phyloP scores from a whole-genome alignment of 148 eudicot genomes.

The Bassia scoparia region DNA sequence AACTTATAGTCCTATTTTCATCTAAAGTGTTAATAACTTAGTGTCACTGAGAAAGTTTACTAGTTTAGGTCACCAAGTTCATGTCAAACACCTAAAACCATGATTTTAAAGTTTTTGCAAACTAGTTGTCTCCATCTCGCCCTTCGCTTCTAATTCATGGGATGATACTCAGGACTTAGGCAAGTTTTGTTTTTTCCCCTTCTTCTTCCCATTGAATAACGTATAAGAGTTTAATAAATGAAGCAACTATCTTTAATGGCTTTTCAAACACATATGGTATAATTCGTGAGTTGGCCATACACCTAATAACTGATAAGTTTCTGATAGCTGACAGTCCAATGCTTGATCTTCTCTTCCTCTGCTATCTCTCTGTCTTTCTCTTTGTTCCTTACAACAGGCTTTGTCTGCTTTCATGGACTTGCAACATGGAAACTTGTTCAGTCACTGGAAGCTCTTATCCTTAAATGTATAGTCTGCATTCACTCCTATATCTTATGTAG shows the following conservation, averaged over 20 bases:
- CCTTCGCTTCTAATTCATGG: not conserved
- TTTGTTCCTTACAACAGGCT: conserved; percentile 42
- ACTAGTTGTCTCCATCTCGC: not conserved
- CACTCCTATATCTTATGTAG: not conserved
- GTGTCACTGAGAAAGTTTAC: not conserved
- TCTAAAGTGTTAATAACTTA: not conserved
- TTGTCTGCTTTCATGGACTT: conserved; percentile 58
- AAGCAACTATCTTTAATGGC: no score
- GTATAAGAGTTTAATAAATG: no score
- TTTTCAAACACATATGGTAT: not conserved
- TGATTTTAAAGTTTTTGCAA: not conserved
- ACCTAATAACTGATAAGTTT: not conserved
- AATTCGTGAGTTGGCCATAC: not conserved
- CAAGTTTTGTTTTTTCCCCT: no score
- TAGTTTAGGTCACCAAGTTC: not conserved
- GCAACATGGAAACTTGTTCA: conserved; percentile 61
- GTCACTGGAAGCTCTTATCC: conserved; percentile 46
- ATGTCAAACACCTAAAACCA: not conserved
- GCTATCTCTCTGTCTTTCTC: not conserved
- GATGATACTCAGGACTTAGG: not conserved
- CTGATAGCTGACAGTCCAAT: not conserved
- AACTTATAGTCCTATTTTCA: not conserved
- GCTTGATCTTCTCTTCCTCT: not conserved
- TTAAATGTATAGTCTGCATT: conserved; percentile 57
- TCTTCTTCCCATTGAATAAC: no score